Base-by-base conservation (phyloP, 2,329 filamentous ascomycete genomes). In the Pseudogymnoascus sp. region DNA sequence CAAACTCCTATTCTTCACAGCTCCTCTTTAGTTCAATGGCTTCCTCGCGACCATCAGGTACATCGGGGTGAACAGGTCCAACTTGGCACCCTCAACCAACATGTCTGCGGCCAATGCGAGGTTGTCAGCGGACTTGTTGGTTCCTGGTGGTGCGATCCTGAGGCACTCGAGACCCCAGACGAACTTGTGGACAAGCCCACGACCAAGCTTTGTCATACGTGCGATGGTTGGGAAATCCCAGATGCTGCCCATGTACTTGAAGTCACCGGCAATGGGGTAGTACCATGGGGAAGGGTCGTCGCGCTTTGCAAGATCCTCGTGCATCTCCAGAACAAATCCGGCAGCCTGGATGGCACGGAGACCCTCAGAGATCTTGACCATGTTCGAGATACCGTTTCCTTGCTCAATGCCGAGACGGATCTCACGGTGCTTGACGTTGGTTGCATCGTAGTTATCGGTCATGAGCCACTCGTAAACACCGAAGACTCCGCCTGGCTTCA, bases 401-500 rank as follows among this genome's bases (percentile, higher is more conserved):
- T 92, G 88, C 81, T 99, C 95, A 69, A 99, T 99, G 68, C 90
- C 93, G 16, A 97, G 86, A 68, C 95, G 90, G 74, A 98, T 95
- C 75, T 90, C 86, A 69, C 92, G 90, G 80, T 98, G 95, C 72
- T 87, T 82, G 0, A 90, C 77, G 82, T 97, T 92, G 66, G 89
- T 82, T 75, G 96, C 93, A 79, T 98, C 90, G 78, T 97, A 99
- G 23, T 88, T 81, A 68, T 97, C 93, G 6, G 93, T 98, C 95
- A 99, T 98, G 74, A 98, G 83, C 95, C 95, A 98, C 79, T 99
- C 95, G 79, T 98, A 99, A 62, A 98, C 93, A 74, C 93, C 95
- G 72, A 98, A 99, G 62, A 92, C 82, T 76, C 95, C 93, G 66
- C 95, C 95, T 19, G 95, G 95, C 84, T 98, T 99, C 68, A 99